Percentiles rank a stretch among this genome's conserved stretches.
These are phyloP conservation scores for Cucumis sativus DNA, from an alignment of 306 rosid species.

Conservation along the genomic window Cucumber_9930_V3 NC_026657.2:39878501-39879000, in stretches of 20 bases:
- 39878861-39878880: slow-evolving; percentile 99
- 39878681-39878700: not conserved
- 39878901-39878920: slow-evolving; percentile 78
- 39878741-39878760: too few relatives aligned
- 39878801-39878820: slow-evolving; percentile 94
- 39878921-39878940: slow-evolving; percentile 23
- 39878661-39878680: slow-evolving; percentile 99
- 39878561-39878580: not conserved
- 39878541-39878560: not conserved
- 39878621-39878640: slow-evolving; percentile 98
- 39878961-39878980: slow-evolving; percentile 9
- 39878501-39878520: not conserved
- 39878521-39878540: not conserved
- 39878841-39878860: slow-evolving; percentile 96
- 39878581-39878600: not conserved
- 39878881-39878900: slow-evolving; percentile 72
- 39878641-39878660: slow-evolving; percentile 99
- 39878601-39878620: slow-evolving; percentile 99
- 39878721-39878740: not conserved
- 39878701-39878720: not conserved
- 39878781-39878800: slow-evolving; percentile 39
- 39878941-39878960: slow-evolving; percentile 9
- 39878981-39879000: slow-evolving; percentile 27
- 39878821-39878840: slow-evolving; percentile 96
- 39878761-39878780: not conserved